Evolutionary conservation across 1,139 yeast genomes (phyloP).

Genomic region (Protomyces inouyei): DNA sequence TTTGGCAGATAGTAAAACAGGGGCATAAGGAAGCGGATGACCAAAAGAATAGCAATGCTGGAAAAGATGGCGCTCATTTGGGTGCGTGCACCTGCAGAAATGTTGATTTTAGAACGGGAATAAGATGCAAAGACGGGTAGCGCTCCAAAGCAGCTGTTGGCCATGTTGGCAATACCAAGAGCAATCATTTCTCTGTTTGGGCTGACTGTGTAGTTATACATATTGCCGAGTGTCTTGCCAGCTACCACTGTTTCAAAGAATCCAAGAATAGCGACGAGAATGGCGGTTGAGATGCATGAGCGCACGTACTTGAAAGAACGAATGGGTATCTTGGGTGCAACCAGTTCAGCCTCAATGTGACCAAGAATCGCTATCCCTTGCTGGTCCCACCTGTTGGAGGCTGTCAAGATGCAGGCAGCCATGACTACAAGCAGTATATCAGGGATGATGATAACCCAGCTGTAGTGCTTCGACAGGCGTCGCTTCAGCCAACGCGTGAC

Average conservation of each 20-base stretch:
- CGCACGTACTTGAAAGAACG: conserved; percentile 41
- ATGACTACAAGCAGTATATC: conserved; percentile 76
- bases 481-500: conserved; percentile 36
- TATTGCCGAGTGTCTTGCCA: conserved; percentile 54
- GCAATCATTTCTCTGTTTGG: conserved; percentile 53
- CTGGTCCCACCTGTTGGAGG: conserved; percentile 51
- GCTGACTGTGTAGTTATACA: conserved; percentile 39
- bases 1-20: conserved; percentile 70
- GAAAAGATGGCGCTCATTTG: conserved; percentile 77
- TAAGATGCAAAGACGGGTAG: conserved; percentile 95
- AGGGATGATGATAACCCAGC: conserved; percentile 54
- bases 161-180: conserved; percentile 68
- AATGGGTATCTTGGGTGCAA: conserved; percentile 49
- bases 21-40: conserved; percentile 58
- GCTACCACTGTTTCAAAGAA: conserved; percentile 94
- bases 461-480: conserved; percentile 31
- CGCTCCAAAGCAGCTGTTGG: conserved; percentile 67
- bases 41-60: conserved; percentile 65
- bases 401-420: conserved; percentile 56
- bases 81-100: conserved; percentile 77
- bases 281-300: conserved; percentile 43
- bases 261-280: conserved; percentile 80
- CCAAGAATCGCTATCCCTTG: conserved; percentile 69
- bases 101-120: conserved; percentile 86
- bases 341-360: conserved; percentile 48